Evolutionary conservation across 345 rosid species (phyloP).

Genomic region (Jatropha curcas): DNA sequence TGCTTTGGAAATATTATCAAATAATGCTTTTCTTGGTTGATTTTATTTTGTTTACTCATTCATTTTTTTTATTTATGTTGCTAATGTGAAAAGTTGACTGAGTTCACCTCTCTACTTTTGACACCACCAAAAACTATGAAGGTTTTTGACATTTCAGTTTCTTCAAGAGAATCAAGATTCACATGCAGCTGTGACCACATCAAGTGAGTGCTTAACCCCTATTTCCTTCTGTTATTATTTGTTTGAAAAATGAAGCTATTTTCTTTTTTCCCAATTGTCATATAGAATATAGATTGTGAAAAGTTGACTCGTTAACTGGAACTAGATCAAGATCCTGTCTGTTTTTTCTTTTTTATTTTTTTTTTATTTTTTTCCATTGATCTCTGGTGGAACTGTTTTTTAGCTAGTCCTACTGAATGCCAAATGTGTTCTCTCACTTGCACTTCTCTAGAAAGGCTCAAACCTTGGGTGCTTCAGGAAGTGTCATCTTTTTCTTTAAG

Average conservation of each 20-base stretch:
- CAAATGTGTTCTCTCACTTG: neutral
- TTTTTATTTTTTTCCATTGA: too few relatives aligned
- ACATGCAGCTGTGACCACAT: constrained; percentile 27
- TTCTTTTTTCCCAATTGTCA: neutral
- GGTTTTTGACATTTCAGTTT: constrained; percentile 75
- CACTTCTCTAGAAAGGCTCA: constrained; percentile 5
- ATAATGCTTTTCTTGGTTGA: neutral
- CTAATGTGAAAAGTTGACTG: constrained; percentile 15
- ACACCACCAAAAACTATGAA: constrained; percentile 39
- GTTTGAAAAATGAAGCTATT: constrained; percentile 1
- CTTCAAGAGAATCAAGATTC: constrained; percentile 47
- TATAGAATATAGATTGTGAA: neutral
- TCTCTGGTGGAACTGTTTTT: neutral
- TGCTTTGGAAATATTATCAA: neutral
- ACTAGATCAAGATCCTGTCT: neutral
- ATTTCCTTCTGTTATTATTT: constrained; percentile 11
- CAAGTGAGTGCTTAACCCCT: constrained; percentile 40
- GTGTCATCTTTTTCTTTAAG: constrained; percentile 12
- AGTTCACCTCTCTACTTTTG: constrained; percentile 23
- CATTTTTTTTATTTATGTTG: neutral
- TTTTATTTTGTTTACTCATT: neutral
- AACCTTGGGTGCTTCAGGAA: neutral
- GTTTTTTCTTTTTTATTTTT: too few relatives aligned
- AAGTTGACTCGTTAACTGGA: neutral
- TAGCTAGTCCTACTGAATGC: neutral